These are phyloP conservation scores for Biancaea sappan DNA, from an alignment of 306 rosid genomes.

Conservation along the genomic window DNA sequence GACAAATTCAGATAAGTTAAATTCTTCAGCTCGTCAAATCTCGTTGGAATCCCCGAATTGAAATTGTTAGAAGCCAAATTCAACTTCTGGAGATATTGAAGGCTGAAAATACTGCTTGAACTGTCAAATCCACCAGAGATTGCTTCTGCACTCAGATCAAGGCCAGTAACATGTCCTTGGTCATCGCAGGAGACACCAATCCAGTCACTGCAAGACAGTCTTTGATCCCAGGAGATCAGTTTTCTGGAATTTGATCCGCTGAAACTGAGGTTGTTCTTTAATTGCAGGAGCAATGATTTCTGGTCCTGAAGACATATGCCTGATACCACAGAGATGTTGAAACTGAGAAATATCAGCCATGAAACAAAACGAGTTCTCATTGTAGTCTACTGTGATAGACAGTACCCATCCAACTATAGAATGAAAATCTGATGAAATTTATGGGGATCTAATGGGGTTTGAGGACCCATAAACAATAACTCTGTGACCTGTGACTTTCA, in stretches of 20 bases:
- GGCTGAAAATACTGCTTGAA: background rate
- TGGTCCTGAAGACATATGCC: no score
- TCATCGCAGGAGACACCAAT: slow-evolving; percentile 37
- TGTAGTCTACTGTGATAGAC: no score
- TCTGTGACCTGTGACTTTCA: no score
- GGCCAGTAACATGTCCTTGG: background rate
- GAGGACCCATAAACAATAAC: no score
- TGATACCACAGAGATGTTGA: no score
- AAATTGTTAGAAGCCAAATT: background rate
- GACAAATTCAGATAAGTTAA: slow-evolving; percentile 7
- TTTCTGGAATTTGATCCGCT: slow-evolving; percentile 13
- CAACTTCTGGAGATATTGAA: background rate
- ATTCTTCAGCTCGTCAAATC: background rate
- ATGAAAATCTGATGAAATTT: no score
- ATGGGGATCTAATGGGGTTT: no score
- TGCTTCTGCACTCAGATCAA: background rate
- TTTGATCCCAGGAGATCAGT: slow-evolving; percentile 25
- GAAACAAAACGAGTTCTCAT: no score
- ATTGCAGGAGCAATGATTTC: no score
- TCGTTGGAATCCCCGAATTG: background rate
- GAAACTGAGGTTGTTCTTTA: no score
- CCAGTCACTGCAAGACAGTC: slow-evolving; percentile 36
- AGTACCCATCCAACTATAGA: no score
- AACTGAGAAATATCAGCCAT: no score
- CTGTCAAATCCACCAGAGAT: background rate